A percentile compares a stretch with the other conserved stretches of the same genome.
Conservation (phyloP, 2,329 filamentous ascomycete genomes). For the Coniochaeta sp. region DNA sequence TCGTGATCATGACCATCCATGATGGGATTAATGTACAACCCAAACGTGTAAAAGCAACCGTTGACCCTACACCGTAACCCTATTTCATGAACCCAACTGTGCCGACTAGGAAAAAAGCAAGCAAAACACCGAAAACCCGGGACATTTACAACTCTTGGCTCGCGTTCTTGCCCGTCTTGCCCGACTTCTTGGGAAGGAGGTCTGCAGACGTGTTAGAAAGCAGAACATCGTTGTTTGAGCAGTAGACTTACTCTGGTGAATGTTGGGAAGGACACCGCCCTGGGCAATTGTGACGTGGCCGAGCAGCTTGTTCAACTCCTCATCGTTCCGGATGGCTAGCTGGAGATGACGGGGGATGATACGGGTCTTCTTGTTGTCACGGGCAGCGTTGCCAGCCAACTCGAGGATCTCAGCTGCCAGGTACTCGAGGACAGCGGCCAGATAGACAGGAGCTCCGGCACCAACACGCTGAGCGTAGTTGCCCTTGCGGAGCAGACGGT, state of each 20-base stretch:
- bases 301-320: slow-evolving; percentile 98
- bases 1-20: slow-evolving; percentile 53
- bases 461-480: slow-evolving; percentile 99
- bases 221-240: not conserved
- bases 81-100: slow-evolving; percentile 71
- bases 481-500: slow-evolving; percentile 97
- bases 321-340: slow-evolving; percentile 98
- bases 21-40: slow-evolving; percentile 69
- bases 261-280: slow-evolving; percentile 95
- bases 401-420: slow-evolving; percentile 98
- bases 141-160: slow-evolving; percentile 82
- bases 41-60: slow-evolving; percentile 52
- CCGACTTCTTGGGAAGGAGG: slow-evolving; percentile 98
- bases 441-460: slow-evolving; percentile 95
- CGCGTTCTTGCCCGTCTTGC: slow-evolving; percentile 84
- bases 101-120: slow-evolving; percentile 48
- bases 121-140: slow-evolving; percentile 18
- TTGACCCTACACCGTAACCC: slow-evolving; percentile 73
- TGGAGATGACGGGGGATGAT: slow-evolving; percentile 99
- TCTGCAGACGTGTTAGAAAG: slow-evolving; percentile 46
- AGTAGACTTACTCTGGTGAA: slow-evolving; percentile 77
- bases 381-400: slow-evolving; percentile 95
- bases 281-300: slow-evolving; percentile 96
- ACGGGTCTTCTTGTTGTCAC: slow-evolving; percentile 99
- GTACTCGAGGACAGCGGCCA: slow-evolving; percentile 96